These are phyloP conservation scores for Colletotrichum agaves DNA, from an alignment of 2,329 filamentous ascomycete species.

Conservation along the genomic window DNA sequence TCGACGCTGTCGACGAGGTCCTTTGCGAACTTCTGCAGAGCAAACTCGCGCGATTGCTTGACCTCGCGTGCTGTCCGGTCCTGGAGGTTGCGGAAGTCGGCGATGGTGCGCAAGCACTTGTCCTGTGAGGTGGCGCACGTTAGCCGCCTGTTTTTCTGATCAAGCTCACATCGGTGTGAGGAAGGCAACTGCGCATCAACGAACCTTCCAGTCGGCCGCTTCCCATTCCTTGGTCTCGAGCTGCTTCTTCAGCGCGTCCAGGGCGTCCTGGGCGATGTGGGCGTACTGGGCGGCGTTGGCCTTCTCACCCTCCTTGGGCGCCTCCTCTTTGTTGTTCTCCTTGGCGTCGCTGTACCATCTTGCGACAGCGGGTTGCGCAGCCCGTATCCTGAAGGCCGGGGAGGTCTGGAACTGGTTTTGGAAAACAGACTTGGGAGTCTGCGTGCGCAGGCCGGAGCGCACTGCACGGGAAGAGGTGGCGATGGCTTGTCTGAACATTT, in stretches of 20 bases:
- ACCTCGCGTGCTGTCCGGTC: slow-evolving; percentile 93
- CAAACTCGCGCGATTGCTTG: slow-evolving; percentile 88
- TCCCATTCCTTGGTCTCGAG: slow-evolving; percentile 64
- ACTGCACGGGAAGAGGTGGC: slow-evolving; percentile 56
- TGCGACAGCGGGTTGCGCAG: slow-evolving; percentile 47
- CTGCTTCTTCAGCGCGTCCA: slow-evolving; percentile 60
- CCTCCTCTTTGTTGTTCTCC: slow-evolving; percentile 38
- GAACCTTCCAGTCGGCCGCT: slow-evolving; percentile 84
- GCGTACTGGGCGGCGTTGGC: slow-evolving; percentile 51
- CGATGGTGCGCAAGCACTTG: slow-evolving; percentile 91
- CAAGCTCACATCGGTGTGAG: slow-evolving; percentile 23
- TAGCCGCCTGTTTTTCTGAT: slow-evolving; percentile 7
- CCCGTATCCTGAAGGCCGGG: slow-evolving; percentile 50
- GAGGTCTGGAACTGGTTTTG: slow-evolving; percentile 52
- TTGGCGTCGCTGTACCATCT: slow-evolving; percentile 64
- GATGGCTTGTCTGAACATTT: slow-evolving; percentile 60
- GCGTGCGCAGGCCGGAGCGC: slow-evolving; percentile 52
- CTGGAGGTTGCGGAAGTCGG: slow-evolving; percentile 98
- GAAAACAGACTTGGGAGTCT: slow-evolving; percentile 49
- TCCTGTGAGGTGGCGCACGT: slow-evolving; percentile 67
- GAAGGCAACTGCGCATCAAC: slow-evolving; percentile 41
- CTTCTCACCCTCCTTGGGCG: slow-evolving; percentile 42
- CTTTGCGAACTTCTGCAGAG: slow-evolving; percentile 94
- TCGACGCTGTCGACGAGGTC: slow-evolving; percentile 96
- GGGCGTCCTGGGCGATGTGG: no score